Conservation (phyloP, 2,329 filamentous ascomycete species). For the Cyclaneusma minus region DNA sequence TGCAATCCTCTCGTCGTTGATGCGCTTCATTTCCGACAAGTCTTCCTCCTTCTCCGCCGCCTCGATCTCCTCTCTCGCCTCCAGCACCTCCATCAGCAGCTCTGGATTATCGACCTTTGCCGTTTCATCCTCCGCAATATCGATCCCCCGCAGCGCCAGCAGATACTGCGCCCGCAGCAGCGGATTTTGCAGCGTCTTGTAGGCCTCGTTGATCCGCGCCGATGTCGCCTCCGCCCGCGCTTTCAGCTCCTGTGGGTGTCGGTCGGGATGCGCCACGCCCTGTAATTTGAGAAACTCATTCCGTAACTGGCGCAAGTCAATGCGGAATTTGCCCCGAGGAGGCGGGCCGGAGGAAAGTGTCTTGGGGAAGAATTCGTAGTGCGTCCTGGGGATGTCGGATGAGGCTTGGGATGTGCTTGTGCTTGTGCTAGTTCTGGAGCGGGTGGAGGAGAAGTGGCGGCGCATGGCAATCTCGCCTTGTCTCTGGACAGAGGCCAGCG, state of each 20-base stretch:
- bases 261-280: slow-evolving; percentile 58
- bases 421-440: too few relatives aligned
- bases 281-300: slow-evolving; percentile 81
- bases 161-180: slow-evolving; percentile 80
- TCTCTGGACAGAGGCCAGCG: too few relatives aligned
- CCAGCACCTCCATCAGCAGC: slow-evolving; percentile 65
- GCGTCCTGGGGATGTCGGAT: slow-evolving; percentile 28
- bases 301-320: slow-evolving; percentile 56
- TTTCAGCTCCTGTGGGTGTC: slow-evolving; percentile 32
- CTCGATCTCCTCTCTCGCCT: slow-evolving; percentile 63
- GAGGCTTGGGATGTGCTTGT: slow-evolving; percentile 7
- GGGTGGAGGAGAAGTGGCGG: too few relatives aligned
- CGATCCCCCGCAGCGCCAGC: slow-evolving; percentile 53
- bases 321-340: slow-evolving; percentile 57
- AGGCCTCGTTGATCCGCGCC: slow-evolving; percentile 78
- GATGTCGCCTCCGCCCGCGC: slow-evolving; percentile 59
- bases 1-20: slow-evolving; percentile 54
- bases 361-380: slow-evolving; percentile 80
- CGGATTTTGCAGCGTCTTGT: slow-evolving; percentile 67
- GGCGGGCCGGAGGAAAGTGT: slow-evolving; percentile 68
- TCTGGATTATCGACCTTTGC: slow-evolving; percentile 51
- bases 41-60: slow-evolving; percentile 52
- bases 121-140: slow-evolving; percentile 66
- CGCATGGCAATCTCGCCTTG: too few relatives aligned
- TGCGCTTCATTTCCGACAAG: slow-evolving; percentile 37